Evolutionary conservation across 495 filamentous ascomycete species (phyloP).

Genomic region (Lasiosphaeriaceae sp.): DNA sequence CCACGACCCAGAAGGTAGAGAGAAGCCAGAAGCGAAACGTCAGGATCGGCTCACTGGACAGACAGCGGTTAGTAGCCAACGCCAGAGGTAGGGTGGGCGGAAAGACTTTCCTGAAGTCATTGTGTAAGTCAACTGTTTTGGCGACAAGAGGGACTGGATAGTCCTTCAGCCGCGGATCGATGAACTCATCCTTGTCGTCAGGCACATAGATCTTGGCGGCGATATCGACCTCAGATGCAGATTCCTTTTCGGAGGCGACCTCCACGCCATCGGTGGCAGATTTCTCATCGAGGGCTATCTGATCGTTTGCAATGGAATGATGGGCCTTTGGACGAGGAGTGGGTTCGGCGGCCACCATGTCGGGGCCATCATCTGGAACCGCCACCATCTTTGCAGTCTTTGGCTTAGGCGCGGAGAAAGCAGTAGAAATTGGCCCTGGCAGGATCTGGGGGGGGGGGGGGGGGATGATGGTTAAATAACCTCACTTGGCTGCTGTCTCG

Average conservation of each 20-base stretch:
- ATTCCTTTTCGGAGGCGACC: conserved; percentile 5
- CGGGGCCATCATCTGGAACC: too few relatives aligned
- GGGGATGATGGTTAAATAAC: too few relatives aligned
- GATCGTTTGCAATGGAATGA: background rate
- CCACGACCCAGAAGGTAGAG: conserved; percentile 12
- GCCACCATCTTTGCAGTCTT: too few relatives aligned
- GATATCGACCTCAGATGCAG: conserved; percentile 9
- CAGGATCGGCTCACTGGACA: conserved; percentile 7
- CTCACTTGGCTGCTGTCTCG: too few relatives aligned
- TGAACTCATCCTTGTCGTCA: conserved; percentile 12
- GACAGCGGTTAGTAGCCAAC: too few relatives aligned
- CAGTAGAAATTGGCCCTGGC: too few relatives aligned
- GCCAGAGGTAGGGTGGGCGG: too few relatives aligned
- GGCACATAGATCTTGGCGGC: conserved; percentile 8
- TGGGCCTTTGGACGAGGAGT: too few relatives aligned
- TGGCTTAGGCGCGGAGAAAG: too few relatives aligned
- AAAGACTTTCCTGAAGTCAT: conserved; percentile 12
- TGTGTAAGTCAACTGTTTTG: conserved; percentile 14
- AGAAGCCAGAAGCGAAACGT: conserved; percentile 14
- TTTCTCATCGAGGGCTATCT: background rate
- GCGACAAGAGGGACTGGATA: conserved; percentile 17
- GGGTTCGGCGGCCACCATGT: too few relatives aligned
- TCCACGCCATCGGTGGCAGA: background rate
- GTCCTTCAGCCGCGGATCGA: conserved; percentile 13
- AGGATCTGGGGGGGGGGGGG: too few relatives aligned